A percentile compares a stretch with the other conserved stretches of the same genome.
phyloP scores from a whole-genome alignment of 805 yeast species.

The Vanderwaltozyma tropicalis region DNA sequence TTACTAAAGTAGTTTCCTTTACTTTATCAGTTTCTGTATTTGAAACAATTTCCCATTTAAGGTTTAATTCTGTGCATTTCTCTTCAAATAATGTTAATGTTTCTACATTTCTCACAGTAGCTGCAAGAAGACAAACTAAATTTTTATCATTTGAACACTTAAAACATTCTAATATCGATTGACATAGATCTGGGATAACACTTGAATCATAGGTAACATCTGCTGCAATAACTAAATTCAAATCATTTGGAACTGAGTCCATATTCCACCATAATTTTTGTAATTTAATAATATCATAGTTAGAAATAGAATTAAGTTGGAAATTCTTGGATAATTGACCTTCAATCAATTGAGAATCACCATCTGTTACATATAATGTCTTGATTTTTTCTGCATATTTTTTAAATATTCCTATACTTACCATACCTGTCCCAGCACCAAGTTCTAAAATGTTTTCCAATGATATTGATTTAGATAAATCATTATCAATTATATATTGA shows the following conservation, averaged over 20 bases:
- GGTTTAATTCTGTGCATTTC: slow-evolving; percentile 16
- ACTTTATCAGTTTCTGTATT: slow-evolving; percentile 8
- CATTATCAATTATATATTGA: slow-evolving; percentile 28
- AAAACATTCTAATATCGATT: slow-evolving; percentile 30
- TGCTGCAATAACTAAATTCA: slow-evolving; percentile 61
- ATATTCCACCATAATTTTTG: slow-evolving; percentile 53
- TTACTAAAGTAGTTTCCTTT: slow-evolving; percentile 2
- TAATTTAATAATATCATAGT: slow-evolving; percentile 14
- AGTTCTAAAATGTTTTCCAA: slow-evolving; percentile 44
- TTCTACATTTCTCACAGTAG: slow-evolving; percentile 58
- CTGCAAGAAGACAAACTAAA: slow-evolving; percentile 42
- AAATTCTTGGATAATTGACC: slow-evolving; percentile 31
- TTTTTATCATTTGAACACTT: slow-evolving; percentile 1
- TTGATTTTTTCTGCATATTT: slow-evolving; percentile 4
- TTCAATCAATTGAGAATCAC: slow-evolving; percentile 21
- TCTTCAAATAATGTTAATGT: slow-evolving; percentile 38
- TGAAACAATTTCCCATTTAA: slow-evolving; percentile 18
- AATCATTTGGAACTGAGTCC: slow-evolving; percentile 31
- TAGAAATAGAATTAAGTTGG: slow-evolving; percentile 31
- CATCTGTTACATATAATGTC: slow-evolving; percentile 23
- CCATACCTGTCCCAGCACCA: slow-evolving; percentile 87
- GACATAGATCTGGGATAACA: slow-evolving; percentile 45
- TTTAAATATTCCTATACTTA: slow-evolving; percentile 23
- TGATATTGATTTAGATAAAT: neutral
- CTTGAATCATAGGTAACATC: slow-evolving; percentile 78